These are phyloP conservation scores for Mycena indigotica DNA, from an alignment of 768 basidiomycete species.

Conservation along the genomic window DNA sequence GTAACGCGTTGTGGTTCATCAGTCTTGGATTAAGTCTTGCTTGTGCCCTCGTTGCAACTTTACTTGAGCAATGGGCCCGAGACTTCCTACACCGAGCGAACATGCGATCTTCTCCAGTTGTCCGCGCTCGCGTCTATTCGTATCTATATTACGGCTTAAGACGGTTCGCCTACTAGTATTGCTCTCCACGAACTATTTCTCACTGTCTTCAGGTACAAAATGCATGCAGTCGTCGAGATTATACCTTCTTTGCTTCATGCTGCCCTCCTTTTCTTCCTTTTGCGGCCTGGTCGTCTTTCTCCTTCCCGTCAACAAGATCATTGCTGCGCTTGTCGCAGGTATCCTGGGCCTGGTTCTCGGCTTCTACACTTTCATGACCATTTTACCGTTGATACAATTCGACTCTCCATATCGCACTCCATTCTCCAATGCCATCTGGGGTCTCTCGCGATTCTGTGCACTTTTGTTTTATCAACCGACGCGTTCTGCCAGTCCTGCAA, in stretches of 20 bases:
- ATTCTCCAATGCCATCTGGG: conserved; percentile 11
- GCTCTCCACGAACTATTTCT: no score
- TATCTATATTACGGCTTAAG: background rate
- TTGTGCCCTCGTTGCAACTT: background rate
- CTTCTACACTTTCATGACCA: conserved; percentile 12
- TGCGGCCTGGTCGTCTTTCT: conserved; percentile 4
- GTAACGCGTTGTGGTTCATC: background rate
- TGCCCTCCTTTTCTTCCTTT: conserved; percentile 5
- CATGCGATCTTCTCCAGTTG: background rate
- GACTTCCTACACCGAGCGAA: background rate
- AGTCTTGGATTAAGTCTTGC: background rate
- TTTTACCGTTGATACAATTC: conserved; percentile 10
- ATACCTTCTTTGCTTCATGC: conserved; percentile 2
- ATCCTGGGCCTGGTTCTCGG: background rate
- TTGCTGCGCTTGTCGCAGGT: conserved; percentile 5
- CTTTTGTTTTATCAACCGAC: background rate
- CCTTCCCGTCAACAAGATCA: background rate
- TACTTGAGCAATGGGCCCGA: background rate
- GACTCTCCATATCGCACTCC: conserved; percentile 20
- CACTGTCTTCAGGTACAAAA: no score
- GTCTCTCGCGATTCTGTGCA: background rate
- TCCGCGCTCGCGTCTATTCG: background rate
- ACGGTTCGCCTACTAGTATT: background rate
- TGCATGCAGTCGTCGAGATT: background rate
- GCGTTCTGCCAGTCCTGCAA: background rate